Evolutionary conservation across 2,329 filamentous ascomycete species (phyloP).

Genomic region (Penicillium paneum): DNA sequence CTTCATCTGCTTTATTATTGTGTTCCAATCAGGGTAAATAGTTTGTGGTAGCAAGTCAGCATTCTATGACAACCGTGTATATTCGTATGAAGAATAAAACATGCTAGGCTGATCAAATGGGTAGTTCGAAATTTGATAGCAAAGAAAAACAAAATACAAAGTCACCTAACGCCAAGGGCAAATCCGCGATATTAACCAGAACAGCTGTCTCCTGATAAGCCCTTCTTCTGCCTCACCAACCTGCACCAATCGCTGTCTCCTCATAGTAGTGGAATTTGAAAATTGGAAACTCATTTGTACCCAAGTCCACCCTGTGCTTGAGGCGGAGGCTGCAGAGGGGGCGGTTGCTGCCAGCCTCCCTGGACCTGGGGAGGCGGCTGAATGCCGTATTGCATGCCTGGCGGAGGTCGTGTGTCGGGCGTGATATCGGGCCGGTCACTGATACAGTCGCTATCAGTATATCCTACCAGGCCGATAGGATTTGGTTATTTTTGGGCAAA

Average conservation of each 20-base stretch:
- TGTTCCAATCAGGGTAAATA: background rate
- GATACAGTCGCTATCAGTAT: background rate
- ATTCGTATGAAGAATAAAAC: background rate
- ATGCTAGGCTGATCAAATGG: background rate
- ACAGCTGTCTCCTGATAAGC: background rate
- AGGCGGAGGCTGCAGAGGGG: conserved; percentile 15
- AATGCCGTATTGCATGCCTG: conserved; percentile 26
- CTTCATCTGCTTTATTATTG: background rate
- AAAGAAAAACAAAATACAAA: background rate
- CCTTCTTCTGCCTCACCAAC: background rate
- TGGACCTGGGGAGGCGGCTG: conserved; percentile 26
- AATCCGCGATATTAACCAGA: background rate
- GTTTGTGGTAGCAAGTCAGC: background rate
- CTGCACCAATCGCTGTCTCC: background rate
- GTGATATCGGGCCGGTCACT: conserved; percentile 41
- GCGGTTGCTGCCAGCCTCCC: conserved; percentile 10
- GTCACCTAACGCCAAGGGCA: background rate
- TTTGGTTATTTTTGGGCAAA: background rate
- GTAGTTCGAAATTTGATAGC: background rate
- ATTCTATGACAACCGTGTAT: background rate
- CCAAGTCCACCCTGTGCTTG: conserved; percentile 18
- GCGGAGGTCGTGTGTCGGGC: conserved; percentile 35
- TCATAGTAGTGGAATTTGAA: background rate
- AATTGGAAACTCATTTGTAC: conserved; percentile 3
- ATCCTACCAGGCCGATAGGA: background rate